Base-by-base conservation (phyloP, 2,329 filamentous ascomycete genomes). In the Penicillium sp. region DNA sequence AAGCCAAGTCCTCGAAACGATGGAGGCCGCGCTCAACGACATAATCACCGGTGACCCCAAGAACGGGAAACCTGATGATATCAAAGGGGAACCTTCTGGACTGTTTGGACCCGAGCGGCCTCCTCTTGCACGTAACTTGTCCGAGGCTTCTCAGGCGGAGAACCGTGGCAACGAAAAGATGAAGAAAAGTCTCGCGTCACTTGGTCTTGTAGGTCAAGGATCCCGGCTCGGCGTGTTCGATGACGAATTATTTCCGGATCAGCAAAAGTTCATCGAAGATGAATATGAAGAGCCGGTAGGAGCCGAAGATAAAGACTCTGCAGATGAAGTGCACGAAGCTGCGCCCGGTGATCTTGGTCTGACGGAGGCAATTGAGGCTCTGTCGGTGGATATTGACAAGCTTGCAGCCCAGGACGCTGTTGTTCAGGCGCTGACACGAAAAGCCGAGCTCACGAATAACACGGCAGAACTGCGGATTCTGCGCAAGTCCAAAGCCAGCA, bases 391-490 rank as follows among this genome's bases (percentile, higher is more conserved):
- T 60, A 96, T 99, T 58, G 92, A 97, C 66, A 90, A 92, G 61
- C 81, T 99, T 16, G 83, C 84, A 9, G 86, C 92, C 3, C 94
- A 99, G 73, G 91, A 97, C 64, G 88, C 89, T 1, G 90, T 99
- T 16, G 86, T 99, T 16, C 91, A 97, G 65, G 95, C 93, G 1
- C 77, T 99, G 54, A 94, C 91, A 2, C 86, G 90, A 54, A 99
- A 99, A 75, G 94, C 95, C 0, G 94, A 99, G 71, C 79, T 99
- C 49, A 99, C 94, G 1, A 99, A 99, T 71, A 99, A 99, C 69
- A 92, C 89, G 13, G 91, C 93, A 1, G 94, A 99, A 72, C 73
- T 99, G 49, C 85, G 94, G 32, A 97, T 99, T 58, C 74, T 99
- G 47, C 86, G 89, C 51, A 99, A 99, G 72, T 97, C 92, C 1